These are phyloP conservation scores for Petunia hybrid DNA, from an alignment of 305 asterid genomes.

Conservation along the genomic window DNA sequence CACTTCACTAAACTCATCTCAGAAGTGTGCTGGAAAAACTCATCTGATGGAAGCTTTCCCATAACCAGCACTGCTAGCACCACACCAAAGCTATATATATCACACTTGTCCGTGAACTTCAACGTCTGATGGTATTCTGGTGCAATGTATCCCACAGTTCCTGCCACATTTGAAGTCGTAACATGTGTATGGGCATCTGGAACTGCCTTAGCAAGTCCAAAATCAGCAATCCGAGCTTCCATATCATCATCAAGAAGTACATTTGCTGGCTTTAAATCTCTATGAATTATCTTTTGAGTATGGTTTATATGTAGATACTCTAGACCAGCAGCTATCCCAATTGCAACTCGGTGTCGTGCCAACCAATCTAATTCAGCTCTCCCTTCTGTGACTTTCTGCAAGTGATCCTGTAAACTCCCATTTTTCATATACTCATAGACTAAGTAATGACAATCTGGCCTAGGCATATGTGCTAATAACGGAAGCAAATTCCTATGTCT, in stretches of 20 bases:
- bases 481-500: conserved; percentile 76
- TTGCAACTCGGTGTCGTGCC: conserved; percentile 63
- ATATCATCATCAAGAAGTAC: conserved; percentile 84
- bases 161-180: conserved; percentile 74
- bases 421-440: conserved; percentile 76
- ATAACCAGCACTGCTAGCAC: conserved; percentile 62
- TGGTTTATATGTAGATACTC: conserved; percentile 80
- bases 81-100: conserved; percentile 81
- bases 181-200: conserved; percentile 70
- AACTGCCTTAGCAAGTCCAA: conserved; percentile 79
- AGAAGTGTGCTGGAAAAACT: conserved; percentile 70
- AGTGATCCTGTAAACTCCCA: conserved; percentile 64
- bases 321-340: conserved; percentile 76
- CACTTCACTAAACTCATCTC: conserved; percentile 78
- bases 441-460: conserved; percentile 76
- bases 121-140: conserved; percentile 80
- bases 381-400: conserved; percentile 49
- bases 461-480: conserved; percentile 68
- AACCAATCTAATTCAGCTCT: conserved; percentile 62
- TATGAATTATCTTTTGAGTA: conserved; percentile 67
- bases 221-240: conserved; percentile 89
- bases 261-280: conserved; percentile 88
- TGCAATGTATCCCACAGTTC: conserved; percentile 80
- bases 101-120: conserved; percentile 85
- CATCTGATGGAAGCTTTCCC: conserved; percentile 84